Percentiles rank a stretch among this genome's conserved stretches.
Conservation (phyloP, 495 filamentous ascomycete genomes). For the Aspergillus baeticus region DNA sequence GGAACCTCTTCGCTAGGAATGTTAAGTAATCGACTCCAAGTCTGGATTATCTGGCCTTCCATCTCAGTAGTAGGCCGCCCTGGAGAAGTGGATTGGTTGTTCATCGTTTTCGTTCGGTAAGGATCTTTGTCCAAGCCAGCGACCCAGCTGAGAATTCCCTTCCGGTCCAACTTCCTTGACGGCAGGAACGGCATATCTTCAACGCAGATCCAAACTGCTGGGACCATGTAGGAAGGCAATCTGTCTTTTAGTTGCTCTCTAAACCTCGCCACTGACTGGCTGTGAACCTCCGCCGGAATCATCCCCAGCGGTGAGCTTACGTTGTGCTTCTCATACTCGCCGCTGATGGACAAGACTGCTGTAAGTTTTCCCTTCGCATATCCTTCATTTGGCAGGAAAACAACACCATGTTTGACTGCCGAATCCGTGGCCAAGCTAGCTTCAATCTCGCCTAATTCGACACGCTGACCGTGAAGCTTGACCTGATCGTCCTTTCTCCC, state of each 20-base stretch:
- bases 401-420: background rate
- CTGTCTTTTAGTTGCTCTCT: conserved; percentile 27
- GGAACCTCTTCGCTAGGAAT: conserved; percentile 22
- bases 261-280: background rate
- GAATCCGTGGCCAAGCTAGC: background rate
- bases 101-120: background rate
- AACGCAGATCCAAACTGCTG: conserved; percentile 49
- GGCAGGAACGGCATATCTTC: conserved; percentile 47
- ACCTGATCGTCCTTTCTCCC: background rate
- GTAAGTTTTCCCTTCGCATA: background rate
- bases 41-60: background rate
- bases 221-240: conserved; percentile 58
- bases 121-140: conserved; percentile 27
- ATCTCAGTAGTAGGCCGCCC: background rate
- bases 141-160: conserved; percentile 35
- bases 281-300: background rate
- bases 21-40: conserved; percentile 19
- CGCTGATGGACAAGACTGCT: background rate
- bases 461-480: background rate
- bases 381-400: background rate
- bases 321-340: too few species aligned
- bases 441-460: conserved; percentile 2
- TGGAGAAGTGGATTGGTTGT: background rate
- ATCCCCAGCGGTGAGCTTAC: background rate
- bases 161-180: conserved; percentile 55